phyloP scores from a whole-genome alignment of 768 basidiomycete species.

The Russula compacta region DNA sequence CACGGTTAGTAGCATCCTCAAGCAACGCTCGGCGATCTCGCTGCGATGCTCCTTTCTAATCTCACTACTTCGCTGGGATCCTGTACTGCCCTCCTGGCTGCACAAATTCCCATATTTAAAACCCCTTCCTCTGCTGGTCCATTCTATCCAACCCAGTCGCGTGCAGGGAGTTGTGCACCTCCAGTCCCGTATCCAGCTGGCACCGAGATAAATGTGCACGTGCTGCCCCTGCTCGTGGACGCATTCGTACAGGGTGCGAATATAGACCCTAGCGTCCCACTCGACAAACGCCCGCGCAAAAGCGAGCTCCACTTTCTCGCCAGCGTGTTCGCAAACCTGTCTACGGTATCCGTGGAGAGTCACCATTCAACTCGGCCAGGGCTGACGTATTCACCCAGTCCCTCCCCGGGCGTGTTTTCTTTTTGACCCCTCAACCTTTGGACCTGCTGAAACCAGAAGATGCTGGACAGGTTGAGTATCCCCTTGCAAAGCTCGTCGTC shows the following conservation, averaged over 20 bases:
- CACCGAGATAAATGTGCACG: constrained; percentile 44
- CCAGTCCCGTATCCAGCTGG: constrained; percentile 63
- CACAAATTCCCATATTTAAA: constrained; percentile 57
- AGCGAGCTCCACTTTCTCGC: constrained; percentile 85
- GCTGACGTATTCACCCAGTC: constrained; percentile 37
- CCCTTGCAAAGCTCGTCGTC: constrained; percentile 68
- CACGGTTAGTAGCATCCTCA: constrained; percentile 37
- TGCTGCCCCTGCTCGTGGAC: constrained; percentile 78
- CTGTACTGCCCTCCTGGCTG: constrained; percentile 50
- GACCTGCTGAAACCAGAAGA: constrained; percentile 39
- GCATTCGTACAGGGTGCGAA: constrained; percentile 74
- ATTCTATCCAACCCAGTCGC: constrained; percentile 67
- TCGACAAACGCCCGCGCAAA: constrained; percentile 49
- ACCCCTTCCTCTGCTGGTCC: constrained; percentile 40
- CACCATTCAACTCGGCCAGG: not conserved
- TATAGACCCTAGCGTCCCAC: constrained; percentile 40
- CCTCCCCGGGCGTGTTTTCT: constrained; percentile 68
- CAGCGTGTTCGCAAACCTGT: constrained; percentile 89
- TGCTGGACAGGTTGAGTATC: constrained; percentile 54
- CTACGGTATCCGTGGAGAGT: constrained; percentile 43
- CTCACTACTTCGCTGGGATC: constrained; percentile 66
- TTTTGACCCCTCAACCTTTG: constrained; percentile 56
- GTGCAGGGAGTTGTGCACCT: constrained; percentile 67
- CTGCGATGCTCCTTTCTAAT: constrained; percentile 97
- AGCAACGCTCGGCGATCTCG: constrained; percentile 85